Evolutionary conservation across 2,329 filamentous ascomycete species (phyloP), one percentile per base, ranked within the genome.

Genomic region (Hypoxylon sp.): DNA sequence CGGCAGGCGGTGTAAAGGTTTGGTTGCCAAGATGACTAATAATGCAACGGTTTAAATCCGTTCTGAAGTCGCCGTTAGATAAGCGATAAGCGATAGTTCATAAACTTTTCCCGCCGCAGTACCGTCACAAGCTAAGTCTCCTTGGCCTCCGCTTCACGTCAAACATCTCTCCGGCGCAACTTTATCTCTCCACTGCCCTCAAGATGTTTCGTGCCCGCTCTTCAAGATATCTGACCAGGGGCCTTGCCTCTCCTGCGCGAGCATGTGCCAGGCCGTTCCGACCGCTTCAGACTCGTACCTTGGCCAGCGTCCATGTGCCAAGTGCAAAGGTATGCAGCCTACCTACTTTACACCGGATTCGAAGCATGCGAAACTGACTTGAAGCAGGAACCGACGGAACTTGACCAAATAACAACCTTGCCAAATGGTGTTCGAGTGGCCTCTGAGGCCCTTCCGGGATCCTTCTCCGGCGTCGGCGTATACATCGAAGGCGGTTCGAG

Each of bases 401-500:
- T 97, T 73, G 93, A 97, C 78, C 84, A 91, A 70, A 90, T 98
- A 74, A 97, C 94, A 6, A 94, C 90, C 1, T 87, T 99, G 14
- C 84, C 93, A 51, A 99, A 99, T 85, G 96, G 96, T 75, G 83
- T 99, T 70, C 92, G 95, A 61, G 93, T 99, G 63, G 96, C 96
- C 22, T 97, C 95, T 45, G 96, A 99, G 78, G 93, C 94, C 60
- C 86, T 98, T 9, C 94, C 95, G 0, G 96, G 96, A 42, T 94
- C 94, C 72, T 99, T 99, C 79, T 92, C 94, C 3, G 96, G 93
- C 52, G 91, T 99, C 14, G 96, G 96, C 45, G 93, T 98, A 67
- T 99, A 97, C 81, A 88, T 99, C 75, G 94, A 98, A 78, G 93
- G 93, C 28, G 96, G 96, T 14, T 98, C 96, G 57, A 89, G 96